Evolutionary conservation across 305 asterid species (phyloP).

Genomic region (Fraxinus sp.): DNA sequence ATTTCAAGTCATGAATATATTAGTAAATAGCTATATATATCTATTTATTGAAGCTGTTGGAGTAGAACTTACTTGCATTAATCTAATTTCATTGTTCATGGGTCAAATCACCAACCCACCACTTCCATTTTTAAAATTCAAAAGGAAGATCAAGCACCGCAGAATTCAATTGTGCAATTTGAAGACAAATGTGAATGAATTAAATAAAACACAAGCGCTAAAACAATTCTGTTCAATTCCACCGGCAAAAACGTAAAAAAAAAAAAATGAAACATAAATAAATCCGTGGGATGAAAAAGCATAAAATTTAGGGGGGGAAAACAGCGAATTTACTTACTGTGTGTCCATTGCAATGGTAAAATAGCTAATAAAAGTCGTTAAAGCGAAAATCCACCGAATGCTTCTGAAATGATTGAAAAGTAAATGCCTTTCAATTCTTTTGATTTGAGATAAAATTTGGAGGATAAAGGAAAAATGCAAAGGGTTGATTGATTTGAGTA

Average conservation of each 20-base stretch:
- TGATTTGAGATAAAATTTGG: neutral
- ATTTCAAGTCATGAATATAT: neutral
- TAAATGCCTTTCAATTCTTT: neutral
- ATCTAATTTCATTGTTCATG: conserved; percentile 1
- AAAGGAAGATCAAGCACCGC: conserved; percentile 20
- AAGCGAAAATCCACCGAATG: neutral
- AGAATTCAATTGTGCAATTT: conserved; percentile 23
- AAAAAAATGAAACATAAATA: neutral
- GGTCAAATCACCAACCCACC: conserved; percentile 25
- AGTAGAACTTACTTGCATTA: conserved; percentile 24
- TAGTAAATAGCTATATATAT: neutral
- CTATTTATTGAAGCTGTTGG: neutral
- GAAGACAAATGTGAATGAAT: conserved; percentile 11
- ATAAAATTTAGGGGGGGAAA: conserved; percentile 21
- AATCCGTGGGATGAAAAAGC: neutral
- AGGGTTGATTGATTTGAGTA: neutral
- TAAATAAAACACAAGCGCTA: conserved; percentile 17
- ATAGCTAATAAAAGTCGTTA: neutral
- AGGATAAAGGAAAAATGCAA: neutral
- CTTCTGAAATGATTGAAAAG: conserved; percentile 8
- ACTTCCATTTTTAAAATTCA: conserved; percentile 6
- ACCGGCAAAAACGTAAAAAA: conserved; percentile 32
- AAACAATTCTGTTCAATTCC: conserved; percentile 25
- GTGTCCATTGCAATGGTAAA: neutral
- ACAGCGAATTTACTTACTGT: conserved; percentile 20